These are phyloP conservation scores for Arabidopsis lyrata DNA, from an alignment of 441 rosid species.

Conservation along the genomic window DNA sequence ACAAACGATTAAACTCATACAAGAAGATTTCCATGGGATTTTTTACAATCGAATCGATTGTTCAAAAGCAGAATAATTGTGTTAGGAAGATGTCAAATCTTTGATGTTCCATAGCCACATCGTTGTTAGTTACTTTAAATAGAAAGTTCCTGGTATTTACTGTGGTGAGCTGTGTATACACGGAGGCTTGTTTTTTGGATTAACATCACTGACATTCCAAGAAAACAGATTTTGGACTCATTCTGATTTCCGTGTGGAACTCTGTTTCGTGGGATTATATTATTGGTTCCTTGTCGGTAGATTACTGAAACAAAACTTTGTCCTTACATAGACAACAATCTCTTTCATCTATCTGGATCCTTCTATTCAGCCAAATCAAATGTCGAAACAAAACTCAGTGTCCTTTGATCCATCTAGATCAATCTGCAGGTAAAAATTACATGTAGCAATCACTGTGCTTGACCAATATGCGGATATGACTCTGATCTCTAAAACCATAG, in stretches of 20 bases:
- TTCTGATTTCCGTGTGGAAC: conserved; percentile 37
- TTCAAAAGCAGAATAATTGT: not conserved
- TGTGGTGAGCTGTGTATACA: conserved; percentile 26
- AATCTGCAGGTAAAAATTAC: not conserved
- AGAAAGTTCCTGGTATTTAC: conserved; percentile 2
- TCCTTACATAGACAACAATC: conserved; percentile 30
- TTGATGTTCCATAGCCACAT: not conserved
- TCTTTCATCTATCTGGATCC: conserved; percentile 15
- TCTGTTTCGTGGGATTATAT: conserved; percentile 23
- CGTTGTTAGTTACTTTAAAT: conserved; percentile 17
- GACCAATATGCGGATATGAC: not conserved
- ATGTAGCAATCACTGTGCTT: not conserved
- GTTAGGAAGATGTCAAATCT: conserved; percentile 34
- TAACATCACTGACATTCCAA: not conserved
- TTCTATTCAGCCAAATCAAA: conserved; percentile 27
- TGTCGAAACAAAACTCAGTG: conserved; percentile 15
- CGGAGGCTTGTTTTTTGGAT: conserved; percentile 21
- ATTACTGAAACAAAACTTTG: conserved; percentile 24
- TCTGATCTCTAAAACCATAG: not conserved
- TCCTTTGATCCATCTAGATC: conserved; percentile 10
- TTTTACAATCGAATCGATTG: not conserved
- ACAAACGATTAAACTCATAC: not conserved
- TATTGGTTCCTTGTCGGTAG: conserved; percentile 37
- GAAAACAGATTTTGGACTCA: conserved; percentile 11
- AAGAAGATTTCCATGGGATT: not conserved